A percentile compares a stretch with the other conserved stretches of the same genome.
phyloP scores from a whole-genome alignment of 164 flowering plant genomes.

The Saururus chinensis region DNA sequence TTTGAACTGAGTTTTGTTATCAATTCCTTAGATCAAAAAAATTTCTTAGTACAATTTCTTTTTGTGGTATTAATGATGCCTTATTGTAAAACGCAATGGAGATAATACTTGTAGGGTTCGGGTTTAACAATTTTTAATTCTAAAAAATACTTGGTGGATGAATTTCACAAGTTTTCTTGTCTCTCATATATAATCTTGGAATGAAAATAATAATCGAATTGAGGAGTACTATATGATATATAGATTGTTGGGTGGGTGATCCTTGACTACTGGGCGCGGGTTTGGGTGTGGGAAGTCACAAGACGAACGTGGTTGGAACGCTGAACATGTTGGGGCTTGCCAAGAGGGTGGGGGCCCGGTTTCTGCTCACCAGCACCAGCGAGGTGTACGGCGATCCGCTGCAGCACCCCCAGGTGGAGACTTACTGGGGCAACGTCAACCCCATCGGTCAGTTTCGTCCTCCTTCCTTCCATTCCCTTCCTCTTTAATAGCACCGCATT shows the following conservation, averaged over 20 bases:
- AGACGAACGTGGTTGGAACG: conserved; percentile 97
- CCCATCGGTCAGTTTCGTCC: conserved; percentile 59
- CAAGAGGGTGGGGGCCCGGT: conserved; percentile 89
- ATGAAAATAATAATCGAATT: too few relatives aligned
- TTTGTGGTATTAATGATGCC: too few relatives aligned
- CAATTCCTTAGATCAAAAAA: too few relatives aligned
- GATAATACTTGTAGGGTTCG: too few relatives aligned
- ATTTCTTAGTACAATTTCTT: too few relatives aligned
- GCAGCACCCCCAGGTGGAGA: conserved; percentile 88
- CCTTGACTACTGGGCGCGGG: conserved; percentile 29
- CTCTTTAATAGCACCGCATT: not conserved
- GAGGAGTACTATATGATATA: not conserved
- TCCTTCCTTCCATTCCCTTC: not conserved
- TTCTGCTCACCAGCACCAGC: conserved; percentile 92
- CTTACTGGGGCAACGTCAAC: conserved; percentile 98
- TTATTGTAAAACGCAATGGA: too few relatives aligned
- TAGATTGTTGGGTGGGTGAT: not conserved
- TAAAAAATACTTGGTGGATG: too few relatives aligned
- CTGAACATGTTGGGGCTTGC: conserved; percentile 95
- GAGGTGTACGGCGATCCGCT: conserved; percentile 98
- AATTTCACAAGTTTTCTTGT: too few relatives aligned
- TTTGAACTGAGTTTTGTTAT: too few relatives aligned
- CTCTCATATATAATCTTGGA: too few relatives aligned
- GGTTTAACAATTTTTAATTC: too few relatives aligned
- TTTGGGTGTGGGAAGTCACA: conserved; percentile 29